These are phyloP conservation scores for Schizonepeta tenuifolia DNA, from an alignment of 257 asterid genomes.

Conservation along the genomic window DNA sequence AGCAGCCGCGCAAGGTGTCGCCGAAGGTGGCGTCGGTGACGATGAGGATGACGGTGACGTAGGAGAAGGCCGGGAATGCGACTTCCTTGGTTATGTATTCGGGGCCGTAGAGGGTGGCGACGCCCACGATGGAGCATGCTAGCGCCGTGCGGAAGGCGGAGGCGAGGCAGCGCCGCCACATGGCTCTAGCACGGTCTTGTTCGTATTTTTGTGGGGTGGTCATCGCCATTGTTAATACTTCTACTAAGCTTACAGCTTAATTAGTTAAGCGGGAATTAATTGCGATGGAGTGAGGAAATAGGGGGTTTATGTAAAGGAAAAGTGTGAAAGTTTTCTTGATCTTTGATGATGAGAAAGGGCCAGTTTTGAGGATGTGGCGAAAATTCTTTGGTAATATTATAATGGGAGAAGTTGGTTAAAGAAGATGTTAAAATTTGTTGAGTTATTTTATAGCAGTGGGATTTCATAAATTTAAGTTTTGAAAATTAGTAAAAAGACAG, in stretches of 20 bases:
- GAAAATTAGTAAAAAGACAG: neutral
- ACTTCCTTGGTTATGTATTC: slow-evolving; percentile 41
- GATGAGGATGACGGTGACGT: slow-evolving; percentile 68
- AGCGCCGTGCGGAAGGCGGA: slow-evolving; percentile 82
- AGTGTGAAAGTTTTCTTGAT: neutral
- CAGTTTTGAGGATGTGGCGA: neutral
- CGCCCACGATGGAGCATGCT: slow-evolving; percentile 82
- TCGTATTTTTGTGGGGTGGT: neutral
- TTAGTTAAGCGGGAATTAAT: neutral
- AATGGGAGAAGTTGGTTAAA: slow-evolving; percentile 8
- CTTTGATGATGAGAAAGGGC: slow-evolving; percentile 11
- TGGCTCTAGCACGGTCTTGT: neutral
- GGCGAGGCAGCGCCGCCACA: slow-evolving; percentile 61
- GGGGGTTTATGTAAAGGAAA: neutral
- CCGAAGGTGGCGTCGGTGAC: slow-evolving; percentile 75
- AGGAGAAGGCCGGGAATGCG: slow-evolving; percentile 73
- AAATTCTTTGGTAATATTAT: neutral
- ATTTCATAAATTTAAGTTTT: neutral
- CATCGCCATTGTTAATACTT: neutral
- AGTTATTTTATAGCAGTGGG: neutral
- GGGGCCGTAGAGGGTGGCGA: slow-evolving; percentile 71
- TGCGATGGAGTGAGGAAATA: neutral
- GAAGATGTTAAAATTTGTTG: neutral
- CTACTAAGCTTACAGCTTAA: neutral
- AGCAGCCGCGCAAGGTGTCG: slow-evolving; percentile 67